phyloP scores from a whole-genome alignment of 441 rosid genomes.

The Adansonia rubrostipa region DNA sequence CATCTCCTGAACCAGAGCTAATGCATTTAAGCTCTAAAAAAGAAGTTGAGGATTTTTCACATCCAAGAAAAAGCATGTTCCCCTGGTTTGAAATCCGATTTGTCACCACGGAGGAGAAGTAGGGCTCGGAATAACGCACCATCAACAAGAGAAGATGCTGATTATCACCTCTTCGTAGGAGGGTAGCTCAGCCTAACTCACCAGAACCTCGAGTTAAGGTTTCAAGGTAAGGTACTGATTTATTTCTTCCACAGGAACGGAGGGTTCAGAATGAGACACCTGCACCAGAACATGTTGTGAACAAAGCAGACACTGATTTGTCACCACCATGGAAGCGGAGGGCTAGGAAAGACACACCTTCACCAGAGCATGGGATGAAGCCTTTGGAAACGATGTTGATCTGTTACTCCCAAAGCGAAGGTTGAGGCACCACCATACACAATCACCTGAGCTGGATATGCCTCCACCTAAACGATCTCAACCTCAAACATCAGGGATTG shows the following conservation, averaged over 20 bases:
- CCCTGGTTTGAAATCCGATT: conserved; percentile 40
- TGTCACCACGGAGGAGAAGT: conserved; percentile 47
- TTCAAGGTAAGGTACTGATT: conserved; percentile 36
- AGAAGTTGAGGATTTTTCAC: conserved; percentile 52
- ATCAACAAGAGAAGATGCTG: conserved; percentile 39
- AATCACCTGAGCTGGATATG: conserved; percentile 41
- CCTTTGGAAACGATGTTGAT: conserved; percentile 33
- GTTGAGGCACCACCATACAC: conserved; percentile 31
- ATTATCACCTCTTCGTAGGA: conserved; percentile 54
- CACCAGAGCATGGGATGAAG: conserved; percentile 32
- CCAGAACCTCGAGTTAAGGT: conserved; percentile 27
- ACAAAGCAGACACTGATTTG: conserved; percentile 39
- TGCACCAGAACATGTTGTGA: conserved; percentile 44
- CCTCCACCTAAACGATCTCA: conserved; percentile 36
- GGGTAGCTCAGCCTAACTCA: conserved; percentile 30
- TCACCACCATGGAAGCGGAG: conserved; percentile 53
- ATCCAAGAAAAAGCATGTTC: conserved; percentile 37
- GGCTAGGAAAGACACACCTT: conserved; percentile 36
- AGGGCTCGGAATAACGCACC: conserved; percentile 43
- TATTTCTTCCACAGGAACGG: conserved; percentile 49
- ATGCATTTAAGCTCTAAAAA: conserved; percentile 29
- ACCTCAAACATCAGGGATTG: conserved; percentile 11
- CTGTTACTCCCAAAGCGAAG: conserved; percentile 44
- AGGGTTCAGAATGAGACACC: conserved; percentile 47
- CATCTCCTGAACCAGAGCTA: conserved; percentile 57